phyloP scores from a whole-genome alignment of 768 basidiomycete species.

The Fibroporia radiculosa region DNA sequence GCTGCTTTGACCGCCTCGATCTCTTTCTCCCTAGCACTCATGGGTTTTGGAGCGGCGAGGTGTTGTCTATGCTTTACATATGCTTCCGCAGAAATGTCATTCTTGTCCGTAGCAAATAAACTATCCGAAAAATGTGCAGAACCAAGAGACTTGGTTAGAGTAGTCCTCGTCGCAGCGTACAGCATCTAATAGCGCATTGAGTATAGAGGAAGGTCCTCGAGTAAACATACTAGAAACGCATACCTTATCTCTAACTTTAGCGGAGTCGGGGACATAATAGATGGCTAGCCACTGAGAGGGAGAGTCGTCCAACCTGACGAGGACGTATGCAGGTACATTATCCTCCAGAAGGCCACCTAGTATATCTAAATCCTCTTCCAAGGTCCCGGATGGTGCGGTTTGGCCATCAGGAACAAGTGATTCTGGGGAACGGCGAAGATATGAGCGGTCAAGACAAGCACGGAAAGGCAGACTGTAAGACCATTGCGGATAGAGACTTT shows the following conservation, averaged over 20 bases:
- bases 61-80: constrained; percentile 72
- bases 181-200: constrained; percentile 53
- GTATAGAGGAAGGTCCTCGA: neutral
- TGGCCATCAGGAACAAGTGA: constrained; percentile 55
- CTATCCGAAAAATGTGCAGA: constrained; percentile 63
- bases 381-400: constrained; percentile 38
- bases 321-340: constrained; percentile 65
- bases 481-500: constrained; percentile 74
- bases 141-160: constrained; percentile 67
- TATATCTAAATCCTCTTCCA: constrained; percentile 53
- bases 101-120: constrained; percentile 72
- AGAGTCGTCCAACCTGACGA: constrained; percentile 55
- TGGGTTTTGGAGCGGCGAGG: constrained; percentile 67
- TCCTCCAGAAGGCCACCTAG: constrained; percentile 55
- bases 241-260: constrained; percentile 79
- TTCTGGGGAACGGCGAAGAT: constrained; percentile 36
- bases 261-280: constrained; percentile 76
- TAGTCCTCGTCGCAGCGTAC: constrained; percentile 71
- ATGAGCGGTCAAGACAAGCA: constrained; percentile 13
- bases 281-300: constrained; percentile 64
- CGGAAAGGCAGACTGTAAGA: constrained; percentile 26
- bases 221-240: constrained; percentile 4
- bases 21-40: constrained; percentile 78
- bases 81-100: constrained; percentile 56
- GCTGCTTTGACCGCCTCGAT: constrained; percentile 70